A percentile compares a stretch with the other conserved stretches of the same genome.
These are phyloP conservation scores for Diddensiella caesifluorescens DNA, from an alignment of 805 yeast genomes.

Conservation along the genomic window DNA sequence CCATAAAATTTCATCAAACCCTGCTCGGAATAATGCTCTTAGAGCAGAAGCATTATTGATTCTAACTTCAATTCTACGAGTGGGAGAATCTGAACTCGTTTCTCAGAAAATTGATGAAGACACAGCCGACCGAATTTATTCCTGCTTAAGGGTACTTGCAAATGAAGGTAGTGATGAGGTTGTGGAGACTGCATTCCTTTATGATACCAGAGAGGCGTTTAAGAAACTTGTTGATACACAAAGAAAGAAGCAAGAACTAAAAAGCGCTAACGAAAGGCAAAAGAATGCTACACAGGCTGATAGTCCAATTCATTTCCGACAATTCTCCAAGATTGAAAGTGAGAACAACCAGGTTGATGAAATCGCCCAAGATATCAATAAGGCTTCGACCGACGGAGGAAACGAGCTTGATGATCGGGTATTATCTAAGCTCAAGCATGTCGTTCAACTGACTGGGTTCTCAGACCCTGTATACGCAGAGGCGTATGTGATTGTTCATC, in stretches of 20 bases:
- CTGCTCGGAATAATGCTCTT: slow-evolving; percentile 64
- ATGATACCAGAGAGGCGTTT: slow-evolving; percentile 84
- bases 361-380: slow-evolving; percentile 49
- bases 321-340: slow-evolving; percentile 49
- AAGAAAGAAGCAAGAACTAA: slow-evolving; percentile 52
- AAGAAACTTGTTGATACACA: slow-evolving; percentile 58
- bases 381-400: slow-evolving; percentile 45
- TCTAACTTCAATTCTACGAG: slow-evolving; percentile 86
- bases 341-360: slow-evolving; percentile 41
- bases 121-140: slow-evolving; percentile 85
- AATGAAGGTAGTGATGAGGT: slow-evolving; percentile 47
- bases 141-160: slow-evolving; percentile 71
- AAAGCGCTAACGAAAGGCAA: slow-evolving; percentile 51
- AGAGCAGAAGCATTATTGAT: slow-evolving; percentile 93
- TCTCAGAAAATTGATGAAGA: slow-evolving; percentile 87
- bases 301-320: slow-evolving; percentile 73
- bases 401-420: slow-evolving; percentile 41
- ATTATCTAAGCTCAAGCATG: slow-evolving; percentile 77
- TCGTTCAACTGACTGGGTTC: slow-evolving; percentile 94
- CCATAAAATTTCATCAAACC: slow-evolving; percentile 48
- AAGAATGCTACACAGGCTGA: slow-evolving; percentile 72
- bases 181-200: slow-evolving; percentile 66
- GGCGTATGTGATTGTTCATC: slow-evolving; percentile 93
- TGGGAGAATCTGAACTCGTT: slow-evolving; percentile 68
- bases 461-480: slow-evolving; percentile 98